Evolutionary conservation across 805 yeast species (phyloP), one percentile per base, ranked within the genome.

Genomic region (Sugiyamaella floridensis): DNA sequence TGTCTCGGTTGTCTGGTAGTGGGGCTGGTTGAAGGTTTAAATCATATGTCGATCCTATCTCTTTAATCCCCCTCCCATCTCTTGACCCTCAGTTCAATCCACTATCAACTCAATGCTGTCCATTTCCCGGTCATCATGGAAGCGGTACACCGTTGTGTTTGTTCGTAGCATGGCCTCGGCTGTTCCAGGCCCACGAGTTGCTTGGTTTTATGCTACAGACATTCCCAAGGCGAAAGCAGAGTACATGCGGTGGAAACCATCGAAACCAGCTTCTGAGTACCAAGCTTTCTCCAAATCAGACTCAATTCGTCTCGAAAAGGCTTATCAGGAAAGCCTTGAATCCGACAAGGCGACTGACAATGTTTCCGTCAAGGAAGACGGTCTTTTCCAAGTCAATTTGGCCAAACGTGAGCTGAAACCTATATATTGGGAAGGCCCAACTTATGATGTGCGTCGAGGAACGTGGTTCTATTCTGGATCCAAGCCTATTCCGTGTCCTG

Each of bases 171-270:
- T 32, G 37, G 37, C 37, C 12, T 11, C n/a, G n/a, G 37, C 37
- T 32, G n/a, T 11, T 10, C 37, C 12, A 14, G n/a, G 37, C 9
- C 37, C 37, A 11, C 37, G 19, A 5, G 46, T 28, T 22, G 46
- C 46, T 19, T 89, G 97, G 97, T 89, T 80, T 64, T 85, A 88
- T 61, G 92, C 96, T 1, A 82, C 89, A 0, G 96, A 88, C 63
- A 67, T 81, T 6, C 95, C 97, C 1, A 65, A 72, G 11, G 68
- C 79, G 8, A 86, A 85, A 67, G 96, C 96, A 0, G 71, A 65
- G 19, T 78, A 82, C 67, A 75, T 73, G 56, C 64, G 75, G 16
- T 86, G 85, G 63, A 67, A 62, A 34, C 80, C 81, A 41, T 66
- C 68, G 0, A 71, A 73, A 42, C 53, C 49, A 47, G 66, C 96